Conservation (phyloP, 306 rosid species). For the Vigna nakashimae region DNA sequence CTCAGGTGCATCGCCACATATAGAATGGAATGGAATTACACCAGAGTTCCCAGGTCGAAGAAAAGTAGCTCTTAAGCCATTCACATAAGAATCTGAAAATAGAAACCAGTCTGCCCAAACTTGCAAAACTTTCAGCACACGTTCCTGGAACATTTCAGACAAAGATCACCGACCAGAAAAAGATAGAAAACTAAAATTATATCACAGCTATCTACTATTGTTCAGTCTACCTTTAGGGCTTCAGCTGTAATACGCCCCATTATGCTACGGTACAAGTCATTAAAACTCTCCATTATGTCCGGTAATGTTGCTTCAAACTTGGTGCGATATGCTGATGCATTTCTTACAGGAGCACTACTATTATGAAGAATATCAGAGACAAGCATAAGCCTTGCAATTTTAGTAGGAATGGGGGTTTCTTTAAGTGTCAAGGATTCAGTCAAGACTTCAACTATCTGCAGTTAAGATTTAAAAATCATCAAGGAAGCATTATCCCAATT, state of each 20-base stretch:
- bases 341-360: slow-evolving; percentile 99
- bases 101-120: slow-evolving; percentile 99
- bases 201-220: slow-evolving; percentile 11
- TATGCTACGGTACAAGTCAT: slow-evolving; percentile 87
- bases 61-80: slow-evolving; percentile 95
- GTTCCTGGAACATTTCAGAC: slow-evolving; percentile 68
- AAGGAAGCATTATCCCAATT: slow-evolving; percentile 17
- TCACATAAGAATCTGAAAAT: slow-evolving; percentile 95
- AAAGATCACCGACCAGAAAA: slow-evolving; percentile 33
- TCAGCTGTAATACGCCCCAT: slow-evolving; percentile 99
- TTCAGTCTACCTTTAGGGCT: slow-evolving; percentile 83
- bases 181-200: slow-evolving; percentile 27
- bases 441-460: slow-evolving; percentile 96
- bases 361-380: slow-evolving; percentile 99
- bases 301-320: slow-evolving; percentile 95
- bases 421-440: slow-evolving; percentile 98
- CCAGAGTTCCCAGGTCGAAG: slow-evolving; percentile 92
- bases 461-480: slow-evolving; percentile 33
- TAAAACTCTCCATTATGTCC: slow-evolving; percentile 97
- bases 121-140: slow-evolving; percentile 94
- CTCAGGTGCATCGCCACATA: slow-evolving; percentile 90
- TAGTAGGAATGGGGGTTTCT: slow-evolving; percentile 98
- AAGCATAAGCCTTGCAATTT: slow-evolving; percentile 99
- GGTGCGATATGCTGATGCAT: slow-evolving; percentile 99
- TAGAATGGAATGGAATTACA: slow-evolving; percentile 83